phyloP scores from a whole-genome alignment of 1,284 basidiomycete species.

The Ganoderma boninense region DNA sequence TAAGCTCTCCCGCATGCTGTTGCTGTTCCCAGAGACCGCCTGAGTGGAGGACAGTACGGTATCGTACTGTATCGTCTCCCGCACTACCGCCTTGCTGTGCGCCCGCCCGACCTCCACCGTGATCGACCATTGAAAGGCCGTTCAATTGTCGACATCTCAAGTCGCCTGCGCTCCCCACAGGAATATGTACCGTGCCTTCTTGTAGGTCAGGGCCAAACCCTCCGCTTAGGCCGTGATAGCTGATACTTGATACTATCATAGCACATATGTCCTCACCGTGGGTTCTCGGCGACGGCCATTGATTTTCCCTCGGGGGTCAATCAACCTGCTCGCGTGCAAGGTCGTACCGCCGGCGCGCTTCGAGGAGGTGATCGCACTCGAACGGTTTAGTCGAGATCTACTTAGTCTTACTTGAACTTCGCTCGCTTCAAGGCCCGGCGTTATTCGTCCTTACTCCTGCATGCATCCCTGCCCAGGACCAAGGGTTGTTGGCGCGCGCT shows the following conservation, averaged over 20 bases:
- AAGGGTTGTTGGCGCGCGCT: background rate
- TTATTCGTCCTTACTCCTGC: background rate
- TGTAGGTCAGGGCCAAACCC: background rate
- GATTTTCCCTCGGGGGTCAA: background rate
- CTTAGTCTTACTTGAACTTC: background rate
- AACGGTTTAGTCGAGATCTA: background rate
- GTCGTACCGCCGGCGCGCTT: background rate
- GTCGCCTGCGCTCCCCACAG: background rate
- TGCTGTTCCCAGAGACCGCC: background rate
- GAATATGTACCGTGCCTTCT: background rate
- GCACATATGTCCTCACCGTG: too few species aligned
- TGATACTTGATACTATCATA: too few species aligned
- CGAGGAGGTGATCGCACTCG: background rate
- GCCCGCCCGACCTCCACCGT: background rate
- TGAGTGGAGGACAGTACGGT: too few species aligned
- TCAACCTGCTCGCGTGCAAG: background rate
- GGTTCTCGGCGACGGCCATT: background rate
- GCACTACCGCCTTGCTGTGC: constrained; percentile 8
- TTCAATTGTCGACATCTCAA: background rate
- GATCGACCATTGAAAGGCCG: background rate
- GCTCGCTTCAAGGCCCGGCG: background rate
- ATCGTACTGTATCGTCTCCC: background rate
- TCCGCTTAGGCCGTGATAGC: background rate
- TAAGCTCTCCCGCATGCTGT: background rate
- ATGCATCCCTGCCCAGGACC: background rate